phyloP scores from a whole-genome alignment of 352 stramenopile genomes.

The Globisporangium cystogenes region DNA sequence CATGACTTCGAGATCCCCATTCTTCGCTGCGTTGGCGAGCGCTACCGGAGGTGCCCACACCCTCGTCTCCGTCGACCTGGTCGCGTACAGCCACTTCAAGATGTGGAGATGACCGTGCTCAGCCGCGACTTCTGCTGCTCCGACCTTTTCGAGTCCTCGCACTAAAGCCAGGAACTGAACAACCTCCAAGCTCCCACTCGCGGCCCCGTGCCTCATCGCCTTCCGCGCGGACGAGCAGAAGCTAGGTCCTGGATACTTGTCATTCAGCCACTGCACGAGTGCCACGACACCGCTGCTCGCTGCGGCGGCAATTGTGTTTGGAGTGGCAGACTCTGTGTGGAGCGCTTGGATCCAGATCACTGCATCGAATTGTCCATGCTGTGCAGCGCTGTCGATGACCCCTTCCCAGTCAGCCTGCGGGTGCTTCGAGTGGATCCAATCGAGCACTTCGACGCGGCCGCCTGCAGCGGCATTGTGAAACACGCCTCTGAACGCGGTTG shows the following conservation, averaged over 20 bases:
- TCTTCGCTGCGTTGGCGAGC: slow-evolving; percentile 1
- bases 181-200: not conserved
- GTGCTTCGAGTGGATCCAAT: slow-evolving; percentile 46
- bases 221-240: not conserved
- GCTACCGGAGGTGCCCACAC: slow-evolving; percentile 4
- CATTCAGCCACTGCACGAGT: not conserved
- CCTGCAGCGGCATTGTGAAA: slow-evolving; percentile 44
- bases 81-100: slow-evolving; percentile 10
- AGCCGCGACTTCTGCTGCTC: slow-evolving; percentile 1
- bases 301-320: not conserved
- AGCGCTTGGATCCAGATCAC: slow-evolving; percentile 43
- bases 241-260: not conserved
- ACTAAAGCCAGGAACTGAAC: slow-evolving; percentile 3
- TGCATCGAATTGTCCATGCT: slow-evolving; percentile 35
- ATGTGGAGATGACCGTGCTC: slow-evolving; percentile 7
- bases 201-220: slow-evolving; percentile 4
- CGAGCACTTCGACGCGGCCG: slow-evolving; percentile 42
- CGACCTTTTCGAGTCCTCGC: slow-evolving; percentile 1
- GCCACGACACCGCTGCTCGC: slow-evolving; percentile 1
- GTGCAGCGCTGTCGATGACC: slow-evolving; percentile 48
- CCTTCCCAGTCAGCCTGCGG: slow-evolving; percentile 33
- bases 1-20: not conserved
- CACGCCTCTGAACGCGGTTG: slow-evolving; percentile 8
- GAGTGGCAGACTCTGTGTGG: slow-evolving; percentile 7
- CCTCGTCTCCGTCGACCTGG: not conserved